Evolutionary conservation across 352 stramenopile genomes (phyloP), one percentile per base, ranked within the genome.

Genomic region (Phytophthora citricola): DNA sequence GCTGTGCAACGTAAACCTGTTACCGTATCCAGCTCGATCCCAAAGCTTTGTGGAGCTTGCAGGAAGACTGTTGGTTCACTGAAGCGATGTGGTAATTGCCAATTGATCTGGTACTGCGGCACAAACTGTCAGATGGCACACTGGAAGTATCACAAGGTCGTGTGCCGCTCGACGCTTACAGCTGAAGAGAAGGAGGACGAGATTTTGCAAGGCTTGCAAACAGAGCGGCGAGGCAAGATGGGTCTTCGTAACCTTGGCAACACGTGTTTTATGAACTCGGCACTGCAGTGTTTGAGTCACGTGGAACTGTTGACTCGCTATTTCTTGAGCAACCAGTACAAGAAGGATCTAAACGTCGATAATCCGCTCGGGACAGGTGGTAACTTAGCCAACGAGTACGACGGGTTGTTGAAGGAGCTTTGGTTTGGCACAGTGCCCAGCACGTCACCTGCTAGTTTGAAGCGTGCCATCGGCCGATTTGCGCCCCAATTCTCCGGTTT

Each of bases 401-500:
- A 95, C 27, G 80, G 62, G n/a, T 82, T 99, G 44, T 69, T 99
- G 27, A 96, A 97, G 50, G 93, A 98, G 53, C 81, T 99, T 27
- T 99, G 96, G 93, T 91, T 90, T 46, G 93, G 94, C 27, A 85
- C 89, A 24, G 93, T 90, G 43, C 85, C 86, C 5, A 92, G 85
- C 54, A 91, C 81, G 4, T 78, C 81, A 4, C 86, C 91, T 0
- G 73, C 71, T 8, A 83, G 69, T 15, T 61, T 95, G 26, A 95
- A 94, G 61, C 74, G 84, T n/a, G 83, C 79, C 20, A 89, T 99
- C 11, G 89, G 87, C 45, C 84, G 83, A 8, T 98, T 98, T 67
- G 93, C 92, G 2, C 94, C 97, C 17, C 94, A 98, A 73, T 99
- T 99, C 66, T 97, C 96, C 9, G 98, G 98, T 15, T 98, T 98